Base-by-base conservation (phyloP, 345 rosid genomes). In the Salix udensis region DNA sequence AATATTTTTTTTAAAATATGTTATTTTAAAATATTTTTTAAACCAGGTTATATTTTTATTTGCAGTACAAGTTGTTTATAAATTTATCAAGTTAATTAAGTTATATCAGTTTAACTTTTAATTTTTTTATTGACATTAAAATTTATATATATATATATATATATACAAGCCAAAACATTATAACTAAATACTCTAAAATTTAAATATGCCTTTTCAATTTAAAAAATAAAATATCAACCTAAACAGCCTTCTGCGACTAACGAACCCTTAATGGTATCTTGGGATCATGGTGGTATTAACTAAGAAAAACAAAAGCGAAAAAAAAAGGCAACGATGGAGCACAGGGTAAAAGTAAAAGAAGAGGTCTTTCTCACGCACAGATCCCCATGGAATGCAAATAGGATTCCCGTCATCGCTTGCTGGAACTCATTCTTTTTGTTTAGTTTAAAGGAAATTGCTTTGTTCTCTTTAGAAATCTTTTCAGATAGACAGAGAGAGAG, bases 301-400 rank as follows among this genome's bases (percentile, higher is more conserved):
- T 26, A 61, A 76, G 37, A 5, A 34, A 68, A 73, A 14, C 16
- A 70, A 5, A 60, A 21, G 42, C 12, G 1, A 42, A 39, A 39
- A 39, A 10, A 10, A 40, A 31, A 42, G 13, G 40, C 7, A 39
- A 30, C 21, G 16, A 26, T 44, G 79, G 77, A 77, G 82, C 55
- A 74, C 76, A 83, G 84, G 79, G 80, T 83, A 84, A 84, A 34
- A 84, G 80, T 71, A 84, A 84, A 88, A 88, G 88, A 80, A 85
- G 87, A 84, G 80, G 95, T 89, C 94, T 90, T 92, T 91, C 94
- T 89, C 93, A 87, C 60, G 78, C 95, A 84, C 98, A 88, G 98
- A 94, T 94, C 98, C 98, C 97, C 69, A 94, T 85, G 90, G 87
- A 83, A 86, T 93, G 92, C 91, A 83, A 84, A 86, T 82, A 84